Percentiles rank a stretch among this genome's conserved stretches.
phyloP scores from a whole-genome alignment of 2,329 filamentous ascomycete genomes.

The Rachicladosporium sp. region DNA sequence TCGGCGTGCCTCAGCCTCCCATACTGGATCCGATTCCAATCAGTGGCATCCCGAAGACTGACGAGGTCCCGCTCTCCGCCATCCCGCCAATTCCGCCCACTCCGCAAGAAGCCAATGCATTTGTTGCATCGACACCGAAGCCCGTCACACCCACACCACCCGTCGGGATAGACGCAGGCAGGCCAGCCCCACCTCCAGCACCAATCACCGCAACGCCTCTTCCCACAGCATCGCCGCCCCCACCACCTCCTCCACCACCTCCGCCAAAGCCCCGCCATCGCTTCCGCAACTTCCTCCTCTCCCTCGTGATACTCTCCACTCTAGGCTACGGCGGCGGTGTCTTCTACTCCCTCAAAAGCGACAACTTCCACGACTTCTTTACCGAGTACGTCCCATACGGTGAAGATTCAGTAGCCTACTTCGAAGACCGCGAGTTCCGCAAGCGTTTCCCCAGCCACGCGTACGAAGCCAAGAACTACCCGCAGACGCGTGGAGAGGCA shows the following conservation, averaged over 20 bases:
- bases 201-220: conserved; percentile 6
- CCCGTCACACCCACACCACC: neutral
- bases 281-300: conserved; percentile 65
- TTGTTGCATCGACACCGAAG: conserved; percentile 11
- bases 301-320: conserved; percentile 61
- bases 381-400: conserved; percentile 92
- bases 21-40: conserved; percentile 10
- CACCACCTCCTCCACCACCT: conserved; percentile 23
- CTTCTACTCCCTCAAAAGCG: conserved; percentile 83
- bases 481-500: conserved; percentile 44
- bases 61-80: conserved; percentile 8
- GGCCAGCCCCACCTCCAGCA: conserved; percentile 2
- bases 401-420: conserved; percentile 86
- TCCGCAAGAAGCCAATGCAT: conserved; percentile 13
- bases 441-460: conserved; percentile 59
- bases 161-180: no score
- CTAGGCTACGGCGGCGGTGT: conserved; percentile 78
- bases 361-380: conserved; percentile 99
- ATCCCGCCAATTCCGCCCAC: conserved; percentile 14
- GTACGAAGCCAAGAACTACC: conserved; percentile 29
- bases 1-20: conserved; percentile 20
- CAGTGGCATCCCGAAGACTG: neutral
- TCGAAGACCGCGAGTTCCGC: conserved; percentile 89
- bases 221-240: conserved; percentile 18
- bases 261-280: conserved; percentile 54